Conservation (phyloP, 2,329 filamentous ascomycete species). For the Aspergillus spinulosporus region DNA sequence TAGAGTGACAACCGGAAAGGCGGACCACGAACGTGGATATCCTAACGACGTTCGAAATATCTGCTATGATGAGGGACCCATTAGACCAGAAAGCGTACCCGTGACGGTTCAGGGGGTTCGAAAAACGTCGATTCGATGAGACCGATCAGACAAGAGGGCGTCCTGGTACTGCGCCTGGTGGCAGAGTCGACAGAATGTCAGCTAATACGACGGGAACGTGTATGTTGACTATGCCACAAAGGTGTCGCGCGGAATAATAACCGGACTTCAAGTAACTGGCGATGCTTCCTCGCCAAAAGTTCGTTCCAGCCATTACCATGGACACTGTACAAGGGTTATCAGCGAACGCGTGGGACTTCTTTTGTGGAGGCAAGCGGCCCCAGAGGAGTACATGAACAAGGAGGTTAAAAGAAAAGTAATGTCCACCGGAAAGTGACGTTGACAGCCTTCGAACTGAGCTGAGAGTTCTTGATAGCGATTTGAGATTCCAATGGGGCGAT, state of each 20-base stretch:
- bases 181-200: neutral
- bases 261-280: too few relatives aligned
- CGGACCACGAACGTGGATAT: neutral
- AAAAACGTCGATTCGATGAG: neutral
- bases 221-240: neutral
- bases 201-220: neutral
- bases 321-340: too few relatives aligned
- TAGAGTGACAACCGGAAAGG: neutral
- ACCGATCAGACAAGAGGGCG: neutral
- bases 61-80: neutral
- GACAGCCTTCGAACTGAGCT: neutral
- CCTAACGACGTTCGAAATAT: neutral
- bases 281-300: too few relatives aligned
- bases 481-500: neutral
- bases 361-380: neutral
- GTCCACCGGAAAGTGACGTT: neutral
- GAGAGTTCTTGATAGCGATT: neutral
- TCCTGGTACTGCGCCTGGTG: neutral
- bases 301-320: too few relatives aligned
- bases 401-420: neutral
- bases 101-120: neutral
- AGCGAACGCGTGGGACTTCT: neutral
- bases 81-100: neutral
- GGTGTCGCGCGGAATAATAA: too few relatives aligned
- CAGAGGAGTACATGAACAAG: neutral